Evolutionary conservation across 805 yeast genomes (phyloP).

Genomic region (Scheffersomyces coipomensis): DNA sequence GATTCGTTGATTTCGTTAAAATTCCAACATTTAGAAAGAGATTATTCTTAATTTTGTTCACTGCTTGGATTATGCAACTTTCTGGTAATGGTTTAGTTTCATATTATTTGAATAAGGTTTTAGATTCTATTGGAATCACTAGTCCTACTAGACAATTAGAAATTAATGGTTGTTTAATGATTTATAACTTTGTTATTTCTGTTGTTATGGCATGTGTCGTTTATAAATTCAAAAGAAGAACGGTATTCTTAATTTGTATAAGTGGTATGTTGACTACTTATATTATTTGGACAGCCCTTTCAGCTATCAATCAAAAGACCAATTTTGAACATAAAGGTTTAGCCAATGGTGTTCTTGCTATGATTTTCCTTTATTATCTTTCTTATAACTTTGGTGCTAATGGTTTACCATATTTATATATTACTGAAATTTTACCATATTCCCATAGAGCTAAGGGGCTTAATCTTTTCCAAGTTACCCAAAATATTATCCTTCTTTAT

Average conservation of each 20-base stretch:
- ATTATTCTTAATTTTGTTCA: constrained; percentile 29
- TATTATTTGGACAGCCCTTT: constrained; percentile 21
- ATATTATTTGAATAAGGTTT: constrained; percentile 50
- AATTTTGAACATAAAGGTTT: constrained; percentile 11
- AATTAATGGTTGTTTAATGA: constrained; percentile 51
- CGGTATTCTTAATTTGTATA: constrained; percentile 22
- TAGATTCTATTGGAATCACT: constrained; percentile 53
- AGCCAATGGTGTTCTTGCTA: constrained; percentile 20
- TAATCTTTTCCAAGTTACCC: constrained; percentile 22
- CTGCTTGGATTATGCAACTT: constrained; percentile 41
- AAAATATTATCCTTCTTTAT: constrained; percentile 19
- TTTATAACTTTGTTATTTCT: constrained; percentile 41
- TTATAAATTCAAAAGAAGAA: constrained; percentile 25
- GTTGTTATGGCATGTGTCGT: constrained; percentile 15
- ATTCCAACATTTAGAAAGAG: constrained; percentile 43
- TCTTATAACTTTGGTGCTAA: constrained; percentile 33
- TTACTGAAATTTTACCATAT: constrained; percentile 42
- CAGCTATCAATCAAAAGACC: constrained; percentile 18
- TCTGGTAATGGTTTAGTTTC: constrained; percentile 55
- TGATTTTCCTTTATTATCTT: constrained; percentile 21
- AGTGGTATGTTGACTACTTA: constrained; percentile 24
- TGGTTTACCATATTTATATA: constrained; percentile 45
- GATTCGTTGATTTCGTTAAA: constrained; percentile 36
- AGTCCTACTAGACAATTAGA: constrained; percentile 41
- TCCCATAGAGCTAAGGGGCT: constrained; percentile 42